These are phyloP conservation scores for Psilocybe sp. DNA, from an alignment of 768 basidiomycete genomes.

Conservation along the genomic window DNA sequence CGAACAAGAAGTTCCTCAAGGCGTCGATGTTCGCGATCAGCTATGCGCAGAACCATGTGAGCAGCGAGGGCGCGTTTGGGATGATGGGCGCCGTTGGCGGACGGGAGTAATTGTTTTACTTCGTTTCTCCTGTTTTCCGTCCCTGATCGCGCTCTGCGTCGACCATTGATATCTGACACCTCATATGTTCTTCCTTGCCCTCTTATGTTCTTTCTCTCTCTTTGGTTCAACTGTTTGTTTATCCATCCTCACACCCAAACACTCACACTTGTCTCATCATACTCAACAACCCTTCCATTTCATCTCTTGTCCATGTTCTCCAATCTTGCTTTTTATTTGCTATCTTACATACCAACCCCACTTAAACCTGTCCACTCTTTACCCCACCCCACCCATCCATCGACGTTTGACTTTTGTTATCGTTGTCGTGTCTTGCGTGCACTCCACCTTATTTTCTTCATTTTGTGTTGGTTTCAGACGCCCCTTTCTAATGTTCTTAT, in stretches of 20 bases:
- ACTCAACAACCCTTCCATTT: background rate
- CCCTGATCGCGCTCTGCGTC: too few species aligned
- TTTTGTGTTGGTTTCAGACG: too few species aligned
- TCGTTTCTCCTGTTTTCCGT: background rate
- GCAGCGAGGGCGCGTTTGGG: conserved; percentile 32
- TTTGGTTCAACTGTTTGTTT: conserved; percentile 14
- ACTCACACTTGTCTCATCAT: background rate
- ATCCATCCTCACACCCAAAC: conserved; percentile 12
- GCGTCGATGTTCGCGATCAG: conserved; percentile 77
- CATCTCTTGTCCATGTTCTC: background rate
- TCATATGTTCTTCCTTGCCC: too few species aligned
- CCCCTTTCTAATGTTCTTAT: too few species aligned
- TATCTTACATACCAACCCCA: conserved; percentile 16
- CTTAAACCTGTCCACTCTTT: conserved; percentile 2
- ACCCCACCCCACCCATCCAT: background rate
- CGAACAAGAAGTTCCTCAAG: conserved; percentile 96
- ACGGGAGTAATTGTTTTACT: conserved; percentile 20
- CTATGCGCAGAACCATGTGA: conserved; percentile 59
- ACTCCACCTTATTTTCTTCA: too few species aligned
- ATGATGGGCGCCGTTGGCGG: conserved; percentile 46
- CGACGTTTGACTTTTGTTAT: too few species aligned
- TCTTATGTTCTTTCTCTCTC: too few species aligned
- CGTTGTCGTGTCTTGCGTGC: too few species aligned
- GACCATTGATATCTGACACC: background rate
- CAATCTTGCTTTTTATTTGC: conserved; percentile 23